A percentile compares a stretch with the other conserved stretches of the same genome.
phyloP scores from a whole-genome alignment of 345 rosid species.

The Chamaenerion angustifolium region DNA sequence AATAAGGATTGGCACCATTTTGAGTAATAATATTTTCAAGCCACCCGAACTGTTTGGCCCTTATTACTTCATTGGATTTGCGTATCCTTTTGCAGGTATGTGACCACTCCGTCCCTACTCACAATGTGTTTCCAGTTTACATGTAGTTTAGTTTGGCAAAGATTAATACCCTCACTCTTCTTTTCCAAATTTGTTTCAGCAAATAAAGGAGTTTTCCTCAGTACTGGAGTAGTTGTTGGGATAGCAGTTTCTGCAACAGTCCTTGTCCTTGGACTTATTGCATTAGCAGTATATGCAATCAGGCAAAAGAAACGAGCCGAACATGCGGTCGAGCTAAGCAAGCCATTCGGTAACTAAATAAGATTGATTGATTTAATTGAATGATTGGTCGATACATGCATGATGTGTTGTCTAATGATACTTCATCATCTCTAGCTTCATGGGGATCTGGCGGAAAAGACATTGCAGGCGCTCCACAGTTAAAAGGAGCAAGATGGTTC shows the following conservation, averaged over 20 bases:
- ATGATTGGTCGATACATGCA: background rate
- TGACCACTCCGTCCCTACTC: too few species aligned
- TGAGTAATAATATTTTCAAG: conserved; percentile 80
- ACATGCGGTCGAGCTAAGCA: conserved; percentile 65
- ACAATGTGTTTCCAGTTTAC: too few species aligned
- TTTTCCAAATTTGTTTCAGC: background rate
- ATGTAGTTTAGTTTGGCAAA: too few species aligned
- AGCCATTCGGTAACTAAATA: conserved; percentile 57
- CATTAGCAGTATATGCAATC: conserved; percentile 62
- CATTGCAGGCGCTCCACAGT: conserved; percentile 74
- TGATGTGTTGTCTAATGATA: background rate
- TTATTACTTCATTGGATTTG: conserved; percentile 69
- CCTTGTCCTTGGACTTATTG: conserved; percentile 52
- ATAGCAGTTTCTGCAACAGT: conserved; percentile 37
- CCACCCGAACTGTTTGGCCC: conserved; percentile 93
- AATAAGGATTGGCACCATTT: conserved; percentile 57
- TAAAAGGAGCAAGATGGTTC: conserved; percentile 96
- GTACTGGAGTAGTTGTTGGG: conserved; percentile 33
- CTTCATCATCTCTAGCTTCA: conserved; percentile 41
- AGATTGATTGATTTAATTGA: background rate
- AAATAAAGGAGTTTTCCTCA: conserved; percentile 24
- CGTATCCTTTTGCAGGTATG: conserved; percentile 78
- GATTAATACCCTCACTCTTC: background rate
- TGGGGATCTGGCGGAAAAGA: conserved; percentile 86
- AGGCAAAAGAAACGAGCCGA: conserved; percentile 92